Base-by-base conservation (phyloP, 305 asterid genomes). In the Fraxinus latifolia region DNA sequence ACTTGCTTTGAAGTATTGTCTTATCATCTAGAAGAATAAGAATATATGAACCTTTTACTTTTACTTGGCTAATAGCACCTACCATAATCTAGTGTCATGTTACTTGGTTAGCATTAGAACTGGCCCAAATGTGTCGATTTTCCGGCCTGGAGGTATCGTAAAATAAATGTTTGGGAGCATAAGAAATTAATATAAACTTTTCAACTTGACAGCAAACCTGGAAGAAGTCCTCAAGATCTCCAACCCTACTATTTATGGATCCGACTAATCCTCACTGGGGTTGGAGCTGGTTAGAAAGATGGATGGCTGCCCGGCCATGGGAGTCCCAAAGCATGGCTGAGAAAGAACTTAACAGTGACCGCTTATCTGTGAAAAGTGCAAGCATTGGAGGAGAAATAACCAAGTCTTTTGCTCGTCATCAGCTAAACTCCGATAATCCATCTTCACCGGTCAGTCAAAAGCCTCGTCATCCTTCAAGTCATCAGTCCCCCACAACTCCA, bases 221-320 rank as follows among this genome's bases (percentile, higher is more conserved):
- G 99, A 96, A 94, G 91, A 93, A 92, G 86, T 89, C 98, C 21
- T 82, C 91, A 36, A 93, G 90, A 84, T 77, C 95, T 27, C 75
- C 89, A 19, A 96, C 91, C 91, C 83, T 93, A 77, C 88, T 94
- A 53, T 96, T 94, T 88, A 93, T 93, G 95, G 99, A 96, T 83
- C 99, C 97, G 0, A 93, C 97, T 14, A 96, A 96, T 86, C 98
- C 98, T 74, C 98, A 96, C 50, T 94, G 99, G 98, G 99, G 98
- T 2, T 96, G 99, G 99, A 96, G 99, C 90, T 96, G 99, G 99
- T 74, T 94, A 73, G 99, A 96, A 82, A 92, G 98, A 9, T 93
- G 94, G 95, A 91, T 90, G 91, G 97, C 97, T 21, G 90, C 93
- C 47, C 91, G 88, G 25, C 93, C 97, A 73, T 91, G 85, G 90